phyloP scores from a whole-genome alignment of 108 stramenopile genomes.

The Cyclotella baltica region DNA sequence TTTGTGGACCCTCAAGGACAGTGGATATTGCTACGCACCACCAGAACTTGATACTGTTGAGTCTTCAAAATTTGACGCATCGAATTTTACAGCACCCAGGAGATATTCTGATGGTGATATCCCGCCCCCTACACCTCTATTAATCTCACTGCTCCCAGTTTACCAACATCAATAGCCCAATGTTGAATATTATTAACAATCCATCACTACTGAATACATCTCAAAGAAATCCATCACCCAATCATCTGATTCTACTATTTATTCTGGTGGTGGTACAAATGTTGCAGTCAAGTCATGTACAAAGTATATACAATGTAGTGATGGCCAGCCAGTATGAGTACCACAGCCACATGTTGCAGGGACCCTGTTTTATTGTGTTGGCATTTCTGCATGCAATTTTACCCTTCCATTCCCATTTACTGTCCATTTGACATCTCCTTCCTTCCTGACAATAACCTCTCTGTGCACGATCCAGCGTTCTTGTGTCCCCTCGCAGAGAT shows the following conservation, averaged over 20 bases:
- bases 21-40: constrained; percentile 31
- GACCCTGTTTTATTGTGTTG: constrained; percentile 51
- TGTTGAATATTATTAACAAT: constrained; percentile 3
- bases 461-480: too few relatives aligned
- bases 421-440: too few relatives aligned
- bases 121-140: neutral
- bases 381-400: constrained; percentile 34
- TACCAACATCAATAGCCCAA: neutral
- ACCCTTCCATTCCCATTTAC: too few relatives aligned
- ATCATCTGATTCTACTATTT: constrained; percentile 26
- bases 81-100: constrained; percentile 9
- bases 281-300: constrained; percentile 26
- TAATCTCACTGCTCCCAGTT: neutral
- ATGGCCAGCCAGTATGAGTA: constrained; percentile 25
- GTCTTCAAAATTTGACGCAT: constrained; percentile 18
- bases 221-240: neutral
- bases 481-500: too few relatives aligned
- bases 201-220: constrained; percentile 1
- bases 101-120: constrained; percentile 4
- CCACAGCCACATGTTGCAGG: constrained; percentile 41
- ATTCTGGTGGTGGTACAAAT: constrained; percentile 24
- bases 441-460: too few relatives aligned
- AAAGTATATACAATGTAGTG: constrained; percentile 35
- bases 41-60: constrained; percentile 38
- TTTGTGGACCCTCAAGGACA: constrained; percentile 26